phyloP scores from a whole-genome alignment of 441 rosid genomes.

The Lepidium campestre region DNA sequence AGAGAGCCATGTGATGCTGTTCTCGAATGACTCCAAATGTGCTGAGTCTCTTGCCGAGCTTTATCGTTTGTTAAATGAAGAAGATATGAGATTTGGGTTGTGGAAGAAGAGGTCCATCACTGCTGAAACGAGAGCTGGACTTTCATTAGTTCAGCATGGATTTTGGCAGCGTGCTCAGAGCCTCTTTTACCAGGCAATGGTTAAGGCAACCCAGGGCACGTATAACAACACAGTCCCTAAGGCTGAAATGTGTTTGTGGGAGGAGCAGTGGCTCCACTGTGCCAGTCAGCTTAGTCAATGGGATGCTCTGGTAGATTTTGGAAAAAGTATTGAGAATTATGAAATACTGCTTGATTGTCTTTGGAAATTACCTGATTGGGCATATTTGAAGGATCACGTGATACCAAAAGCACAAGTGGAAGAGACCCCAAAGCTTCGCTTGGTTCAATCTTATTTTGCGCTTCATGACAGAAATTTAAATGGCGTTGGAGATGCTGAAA shows the following conservation, averaged over 20 bases:
- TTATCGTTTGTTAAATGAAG: conserved; percentile 93
- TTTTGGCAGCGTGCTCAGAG: conserved; percentile 96
- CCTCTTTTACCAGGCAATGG: conserved; percentile 97
- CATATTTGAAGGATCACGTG: conserved; percentile 91
- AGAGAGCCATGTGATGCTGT: conserved; percentile 92
- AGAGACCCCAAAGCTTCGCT: conserved; percentile 94
- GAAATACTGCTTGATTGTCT: conserved; percentile 93
- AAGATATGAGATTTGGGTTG: conserved; percentile 98
- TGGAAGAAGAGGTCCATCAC: conserved; percentile 97
- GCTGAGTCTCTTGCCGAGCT: conserved; percentile 97
- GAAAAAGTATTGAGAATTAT: conserved; percentile 89
- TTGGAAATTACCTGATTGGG: conserved; percentile 99
- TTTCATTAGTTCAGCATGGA: conserved; percentile 97
- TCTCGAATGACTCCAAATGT: conserved; percentile 81
- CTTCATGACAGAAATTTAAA: conserved; percentile 83
- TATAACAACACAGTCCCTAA: conserved; percentile 95
- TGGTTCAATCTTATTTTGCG: conserved; percentile 88
- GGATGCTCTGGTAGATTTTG: conserved; percentile 97
- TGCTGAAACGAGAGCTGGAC: conserved; percentile 97
- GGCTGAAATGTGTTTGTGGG: conserved; percentile 99
- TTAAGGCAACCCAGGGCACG: conserved; percentile 98
- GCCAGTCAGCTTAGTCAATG: conserved; percentile 96
- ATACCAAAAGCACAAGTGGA: conserved; percentile 98
- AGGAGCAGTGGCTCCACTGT: conserved; percentile 98
- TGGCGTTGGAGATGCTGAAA: conserved; percentile 93